These are phyloP conservation scores for Tilletia indica DNA, from an alignment of 1,284 basidiomycete genomes.

Conservation along the genomic window DNA sequence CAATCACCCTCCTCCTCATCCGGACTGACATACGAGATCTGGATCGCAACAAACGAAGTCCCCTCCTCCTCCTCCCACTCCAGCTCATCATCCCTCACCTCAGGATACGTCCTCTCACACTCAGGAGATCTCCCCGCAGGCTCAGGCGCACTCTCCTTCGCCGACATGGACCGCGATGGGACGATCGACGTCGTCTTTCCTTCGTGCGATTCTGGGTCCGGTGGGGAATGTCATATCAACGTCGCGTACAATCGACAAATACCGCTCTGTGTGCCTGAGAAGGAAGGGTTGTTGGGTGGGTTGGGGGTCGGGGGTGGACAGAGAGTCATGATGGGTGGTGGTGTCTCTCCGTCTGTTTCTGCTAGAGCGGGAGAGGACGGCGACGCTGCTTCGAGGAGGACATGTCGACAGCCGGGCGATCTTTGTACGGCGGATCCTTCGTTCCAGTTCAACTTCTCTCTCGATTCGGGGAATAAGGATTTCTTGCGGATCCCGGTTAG, in stretches of 20 bases:
- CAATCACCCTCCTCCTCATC: conserved; percentile 36
- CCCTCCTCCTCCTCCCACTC: not conserved
- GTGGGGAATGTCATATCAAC: conserved; percentile 75
- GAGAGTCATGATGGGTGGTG: not conserved
- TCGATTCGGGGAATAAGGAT: conserved; percentile 59
- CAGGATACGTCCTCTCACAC: conserved; percentile 72
- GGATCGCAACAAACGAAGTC: conserved; percentile 60
- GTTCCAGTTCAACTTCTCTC: conserved; percentile 72
- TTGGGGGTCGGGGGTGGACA: conserved; percentile 13
- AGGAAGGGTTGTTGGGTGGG: conserved; percentile 31
- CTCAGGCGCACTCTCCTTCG: conserved; percentile 78
- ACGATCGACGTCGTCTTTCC: conserved; percentile 93
- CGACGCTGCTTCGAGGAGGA: conserved; percentile 61
- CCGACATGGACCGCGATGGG: conserved; percentile 92
- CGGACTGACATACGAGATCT: conserved; percentile 71
- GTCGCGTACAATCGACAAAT: conserved; percentile 92
- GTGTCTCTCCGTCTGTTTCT: not conserved
- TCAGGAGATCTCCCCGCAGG: conserved; percentile 73
- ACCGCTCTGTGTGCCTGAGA: conserved; percentile 66
- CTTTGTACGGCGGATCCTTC: conserved; percentile 78
- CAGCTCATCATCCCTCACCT: conserved; percentile 15
- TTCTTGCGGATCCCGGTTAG: conserved; percentile 70
- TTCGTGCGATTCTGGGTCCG: conserved; percentile 64
- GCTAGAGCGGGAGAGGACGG: conserved; percentile 27
- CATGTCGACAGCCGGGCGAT: conserved; percentile 74